Evolutionary conservation across 2,329 filamentous ascomycete species (phyloP), one percentile per base, ranked within the genome.

Genomic region (Colletotrichum graminicola): DNA sequence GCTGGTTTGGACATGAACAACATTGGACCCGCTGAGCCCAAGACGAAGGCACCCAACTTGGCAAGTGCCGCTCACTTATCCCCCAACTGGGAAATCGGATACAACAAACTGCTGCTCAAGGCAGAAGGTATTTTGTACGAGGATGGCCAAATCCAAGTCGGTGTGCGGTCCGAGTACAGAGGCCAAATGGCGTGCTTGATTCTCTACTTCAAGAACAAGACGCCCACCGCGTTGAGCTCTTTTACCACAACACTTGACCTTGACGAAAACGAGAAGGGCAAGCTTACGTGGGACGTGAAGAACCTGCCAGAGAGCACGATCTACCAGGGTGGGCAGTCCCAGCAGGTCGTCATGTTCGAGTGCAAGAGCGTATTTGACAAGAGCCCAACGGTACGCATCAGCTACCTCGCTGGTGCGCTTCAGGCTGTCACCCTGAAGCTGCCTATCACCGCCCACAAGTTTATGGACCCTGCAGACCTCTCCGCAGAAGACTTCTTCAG

Each of bases 401-500:
- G 94, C 63, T 99, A 98, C 80, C 88, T 99, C 56, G 95, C 96
- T 0, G 97, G 96, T 73, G 94, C 96, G 2, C 84, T 99, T 67
- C 96, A 99, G 81, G 95, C 94, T 1, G 85, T 98, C 49, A 99
- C 96, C 0, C 85, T 99, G 51, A 95, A 97, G 80, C 87, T 99
- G 5, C 96, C 96, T 0, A 89, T 99, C 5, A 86, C 93, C 0
- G 89, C 95, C 65, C 95, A 98, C 82, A 97, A 98, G 80, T 99
- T 97, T 79, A 98, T 98, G 94, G 95, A 98, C 74, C 90, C 93
- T 0, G 95, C 96, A 0, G 92, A 96, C 67, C 85, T 99, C 49
- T 89, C 89, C 8, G 90, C 92, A 0, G 96, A 99, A 63, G 96
- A 99, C 79, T 99, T 98, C 83, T 99, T 99, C 89, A 98, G 97